These are phyloP conservation scores for Isabelozyma pseudorhagii DNA, from an alignment of 805 yeast genomes.

Conservation along the genomic window DNA sequence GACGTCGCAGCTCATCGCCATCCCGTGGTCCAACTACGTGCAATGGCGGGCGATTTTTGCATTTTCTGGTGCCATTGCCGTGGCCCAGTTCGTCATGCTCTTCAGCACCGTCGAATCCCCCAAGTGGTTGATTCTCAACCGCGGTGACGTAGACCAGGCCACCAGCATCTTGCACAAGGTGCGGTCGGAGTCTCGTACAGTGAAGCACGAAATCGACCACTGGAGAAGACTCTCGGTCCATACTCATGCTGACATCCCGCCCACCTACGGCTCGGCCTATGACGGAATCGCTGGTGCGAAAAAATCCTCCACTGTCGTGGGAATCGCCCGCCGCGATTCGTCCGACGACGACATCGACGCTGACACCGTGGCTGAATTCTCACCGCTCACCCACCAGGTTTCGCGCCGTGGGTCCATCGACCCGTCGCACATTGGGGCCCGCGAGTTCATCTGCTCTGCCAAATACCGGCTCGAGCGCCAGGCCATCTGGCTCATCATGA, in stretches of 20 bases:
- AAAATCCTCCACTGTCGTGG: neutral
- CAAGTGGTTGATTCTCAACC: slow-evolving; percentile 36
- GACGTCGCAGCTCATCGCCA: slow-evolving; percentile 28
- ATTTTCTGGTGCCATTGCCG: slow-evolving; percentile 20
- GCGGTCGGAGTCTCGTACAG: slow-evolving; percentile 27
- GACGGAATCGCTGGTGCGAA: neutral
- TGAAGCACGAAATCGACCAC: slow-evolving; percentile 32
- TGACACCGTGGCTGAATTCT: neutral
- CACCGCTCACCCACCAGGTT: slow-evolving; percentile 7
- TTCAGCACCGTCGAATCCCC: slow-evolving; percentile 39
- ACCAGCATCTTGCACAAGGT: slow-evolving; percentile 21
- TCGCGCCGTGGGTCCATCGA: slow-evolving; percentile 29
- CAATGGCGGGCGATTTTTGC: slow-evolving; percentile 37
- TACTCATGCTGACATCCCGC: neutral
- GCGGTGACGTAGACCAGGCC: slow-evolving; percentile 27
- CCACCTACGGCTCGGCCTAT: neutral
- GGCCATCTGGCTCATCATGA: slow-evolving; percentile 34
- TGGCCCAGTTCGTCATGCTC: slow-evolving; percentile 25
- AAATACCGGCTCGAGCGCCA: slow-evolving; percentile 20
- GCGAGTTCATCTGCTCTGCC: slow-evolving; percentile 16
- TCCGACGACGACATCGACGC: neutral
- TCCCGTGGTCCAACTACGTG: slow-evolving; percentile 30
- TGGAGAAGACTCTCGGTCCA: slow-evolving; percentile 28
- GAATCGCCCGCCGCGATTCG: too few species aligned
- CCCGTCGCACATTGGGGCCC: slow-evolving; percentile 16